Evolutionary conservation across 2,329 filamentous ascomycete species (phyloP), one percentile per base, ranked within the genome.

Genomic region (Ophiognomonia clavigignenti-juglandacearum): DNA sequence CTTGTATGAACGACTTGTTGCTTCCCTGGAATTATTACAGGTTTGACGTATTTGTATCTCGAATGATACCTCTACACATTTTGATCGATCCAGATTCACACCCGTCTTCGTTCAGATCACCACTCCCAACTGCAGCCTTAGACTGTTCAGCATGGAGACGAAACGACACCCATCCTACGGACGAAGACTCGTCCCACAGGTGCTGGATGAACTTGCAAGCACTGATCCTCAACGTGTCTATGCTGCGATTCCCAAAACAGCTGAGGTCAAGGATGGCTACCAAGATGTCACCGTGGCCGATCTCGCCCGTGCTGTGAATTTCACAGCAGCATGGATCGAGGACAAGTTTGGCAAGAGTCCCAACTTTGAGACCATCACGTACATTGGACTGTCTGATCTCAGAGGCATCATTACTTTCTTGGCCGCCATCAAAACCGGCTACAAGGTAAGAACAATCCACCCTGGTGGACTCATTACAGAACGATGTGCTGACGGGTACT

Each of bases 401-500:
- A 59, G 64, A 6, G 55, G 61, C 11, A 59, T 59, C n/a, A 57
- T 63, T 16, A 50, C 61, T 2, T 54, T 67, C 10, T 48, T 63
- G 16, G 66, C 64, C 2, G 61, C 57, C 9, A 61, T 67, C 20
- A 68, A 67, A 50, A 61, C 59, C 32, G 66, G 66, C 4, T 66
- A 67, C 29, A 66, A 64, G 37, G 63, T 57, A n/a, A n/a, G n/a
- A n/a, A 10, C 5, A 31, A 24, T 18, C 13, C 16, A 14, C 10
- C 8, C 18, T 10, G n/a, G 31, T 10, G 23, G 13, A 4, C 34
- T 16, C 9, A 32, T 13, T 29, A 26, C 11, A 20, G 20, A n/a
- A 29, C 9, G 7, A 13, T 9, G 10, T 27, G 14, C 13, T 39
- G 27, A 20, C 47, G 34, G 29, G 5, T 16, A 22, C 7, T 16